Evolutionary conservation across 2,329 filamentous ascomycete species (phyloP), one percentile per base, ranked within the genome.

Genomic region (Sporothrix phasma): DNA sequence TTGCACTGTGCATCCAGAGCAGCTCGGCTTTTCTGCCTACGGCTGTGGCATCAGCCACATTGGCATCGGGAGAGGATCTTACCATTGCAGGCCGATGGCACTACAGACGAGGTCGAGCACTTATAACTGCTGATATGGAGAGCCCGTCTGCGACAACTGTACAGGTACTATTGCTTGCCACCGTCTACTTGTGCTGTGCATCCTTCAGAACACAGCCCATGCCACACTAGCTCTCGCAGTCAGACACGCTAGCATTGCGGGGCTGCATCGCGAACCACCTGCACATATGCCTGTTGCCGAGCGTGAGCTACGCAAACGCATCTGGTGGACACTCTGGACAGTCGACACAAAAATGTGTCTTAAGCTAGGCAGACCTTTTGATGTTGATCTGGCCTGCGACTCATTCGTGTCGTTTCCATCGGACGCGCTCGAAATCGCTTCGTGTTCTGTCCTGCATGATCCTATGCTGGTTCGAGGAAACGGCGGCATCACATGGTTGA

Each of bases 271-370:
- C 0, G 79, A 82, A 34, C 79, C 80, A 1, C 71, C 75, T 0
- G 63, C 66, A 8, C 66, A 70, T 56, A 65, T 78, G 58, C 70
- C 76, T 0, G 66, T 63, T 3, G 59, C 65, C 0, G 70, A 78
- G 58, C 68, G 74, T 19, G 80, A 82, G 66, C 69, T 81, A 65
- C 77, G 78, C 4, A 80, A 77, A 67, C 74, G 80, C 0, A 65
- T 84, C 13, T 84, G 81, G 81, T 84, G 80, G 80, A 71, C 70
- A 0, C 68, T 84, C 1, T 83, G 77, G 68, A 71, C 73, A 1
- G 69, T 82, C 17, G 82, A 84, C 60, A 76, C 72, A 65, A 80
- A 80, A 67, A 75, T 71, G 2, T 74, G 73, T 65, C 76, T 78
- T 72, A 79, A 80, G 64, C 73, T 81, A 1, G 79, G 80, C 3